These are phyloP conservation scores for Colletotrichum tropicale DNA, from an alignment of 2,329 filamentous ascomycete species.

Conservation along the genomic window DNA sequence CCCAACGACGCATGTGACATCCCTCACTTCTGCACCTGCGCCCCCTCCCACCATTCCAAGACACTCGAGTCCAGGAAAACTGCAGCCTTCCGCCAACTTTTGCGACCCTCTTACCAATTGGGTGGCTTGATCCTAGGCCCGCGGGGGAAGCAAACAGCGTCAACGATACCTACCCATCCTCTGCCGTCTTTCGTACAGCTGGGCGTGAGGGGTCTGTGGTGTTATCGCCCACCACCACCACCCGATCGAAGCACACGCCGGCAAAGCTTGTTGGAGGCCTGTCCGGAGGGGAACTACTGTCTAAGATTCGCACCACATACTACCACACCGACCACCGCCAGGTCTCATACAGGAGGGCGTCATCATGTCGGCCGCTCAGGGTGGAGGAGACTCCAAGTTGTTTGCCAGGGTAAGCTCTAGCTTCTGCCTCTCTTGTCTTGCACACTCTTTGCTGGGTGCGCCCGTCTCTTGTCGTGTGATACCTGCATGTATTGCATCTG, in stretches of 20 bases:
- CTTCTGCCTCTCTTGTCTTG: neutral
- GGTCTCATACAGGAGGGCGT: neutral
- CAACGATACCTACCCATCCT: neutral
- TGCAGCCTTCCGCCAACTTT: conserved; percentile 21
- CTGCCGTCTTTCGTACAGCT: neutral
- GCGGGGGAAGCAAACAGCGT: neutral
- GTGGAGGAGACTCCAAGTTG: conserved; percentile 97
- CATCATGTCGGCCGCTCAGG: conserved; percentile 59
- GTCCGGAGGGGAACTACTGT: neutral
- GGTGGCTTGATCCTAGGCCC: conserved; percentile 1
- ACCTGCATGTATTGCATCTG: neutral
- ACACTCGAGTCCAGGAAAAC: conserved; percentile 4
- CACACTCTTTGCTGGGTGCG: neutral
- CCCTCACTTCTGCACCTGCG: conserved; percentile 6
- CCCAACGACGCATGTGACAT: conserved; percentile 23
- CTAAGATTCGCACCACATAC: neutral
- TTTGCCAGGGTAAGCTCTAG: conserved; percentile 83
- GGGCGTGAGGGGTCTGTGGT: conserved; percentile 22
- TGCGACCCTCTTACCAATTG: conserved; percentile 9
- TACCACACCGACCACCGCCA: neutral
- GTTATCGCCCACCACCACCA: conserved; percentile 14
- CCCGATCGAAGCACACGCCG: neutral
- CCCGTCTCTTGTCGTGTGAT: neutral
- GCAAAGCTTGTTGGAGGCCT: conserved; percentile 4
- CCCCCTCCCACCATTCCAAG: conserved; percentile 18